Evolutionary conservation across 179 eudicot species (phyloP).

Genomic region (Spinacia oleracea): DNA sequence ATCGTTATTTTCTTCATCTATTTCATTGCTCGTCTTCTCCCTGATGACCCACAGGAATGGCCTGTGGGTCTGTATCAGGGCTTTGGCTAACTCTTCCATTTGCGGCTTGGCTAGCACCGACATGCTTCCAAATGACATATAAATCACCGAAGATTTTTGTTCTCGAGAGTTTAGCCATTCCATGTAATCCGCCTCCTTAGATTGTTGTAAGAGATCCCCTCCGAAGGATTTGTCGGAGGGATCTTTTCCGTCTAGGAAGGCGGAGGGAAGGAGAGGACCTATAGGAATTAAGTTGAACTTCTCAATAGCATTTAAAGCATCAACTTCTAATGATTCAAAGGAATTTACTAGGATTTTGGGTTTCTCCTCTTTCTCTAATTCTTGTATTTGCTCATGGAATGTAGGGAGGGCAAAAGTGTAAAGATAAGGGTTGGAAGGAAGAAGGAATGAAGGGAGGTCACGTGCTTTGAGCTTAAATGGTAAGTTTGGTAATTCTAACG

Average conservation of each 20-base stretch:
- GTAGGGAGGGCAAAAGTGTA: slow-evolving; percentile 30
- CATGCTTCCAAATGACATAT: slow-evolving; percentile 54
- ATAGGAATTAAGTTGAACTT: slow-evolving; percentile 27
- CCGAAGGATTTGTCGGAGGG: slow-evolving; percentile 22
- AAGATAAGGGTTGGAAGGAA: slow-evolving; percentile 31
- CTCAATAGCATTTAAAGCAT: slow-evolving; percentile 36
- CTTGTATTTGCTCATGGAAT: slow-evolving; percentile 43
- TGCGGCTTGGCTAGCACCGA: slow-evolving; percentile 34
- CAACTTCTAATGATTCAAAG: slow-evolving; percentile 49
- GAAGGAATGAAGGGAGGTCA: slow-evolving; percentile 61
- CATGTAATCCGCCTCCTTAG: slow-evolving; percentile 29
- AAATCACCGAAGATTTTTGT: slow-evolving; percentile 35
- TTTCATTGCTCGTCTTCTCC: slow-evolving; percentile 9
- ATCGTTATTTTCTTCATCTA: not conserved
- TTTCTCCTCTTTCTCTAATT: slow-evolving; percentile 26
- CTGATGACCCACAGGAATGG: slow-evolving; percentile 54
- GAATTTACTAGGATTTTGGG: slow-evolving; percentile 58
- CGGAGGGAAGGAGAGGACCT: slow-evolving; percentile 45
- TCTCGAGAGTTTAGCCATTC: slow-evolving; percentile 37
- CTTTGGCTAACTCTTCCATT: slow-evolving; percentile 43
- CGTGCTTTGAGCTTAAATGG: slow-evolving; percentile 33
- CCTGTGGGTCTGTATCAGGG: slow-evolving; percentile 28
- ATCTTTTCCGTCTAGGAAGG: slow-evolving; percentile 25
- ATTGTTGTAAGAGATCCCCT: slow-evolving; percentile 16
- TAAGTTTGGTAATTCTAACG: slow-evolving; percentile 52